phyloP scores from a whole-genome alignment of 129 eudicot species.

The Tanacetum coccineum region DNA sequence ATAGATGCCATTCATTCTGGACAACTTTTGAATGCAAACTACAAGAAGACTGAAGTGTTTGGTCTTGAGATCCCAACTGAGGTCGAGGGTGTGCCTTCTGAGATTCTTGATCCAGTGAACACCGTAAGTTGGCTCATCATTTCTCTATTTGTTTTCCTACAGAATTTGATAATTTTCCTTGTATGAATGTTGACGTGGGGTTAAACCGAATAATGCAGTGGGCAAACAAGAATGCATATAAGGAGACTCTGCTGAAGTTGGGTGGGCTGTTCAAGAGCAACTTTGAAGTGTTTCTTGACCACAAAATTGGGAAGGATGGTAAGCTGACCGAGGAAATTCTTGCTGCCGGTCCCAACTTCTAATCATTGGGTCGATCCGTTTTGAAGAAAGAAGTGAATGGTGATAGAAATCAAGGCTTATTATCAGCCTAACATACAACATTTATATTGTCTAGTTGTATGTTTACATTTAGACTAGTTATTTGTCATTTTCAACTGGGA shows the following conservation, averaged over 20 bases:
- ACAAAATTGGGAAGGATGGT: conserved; percentile 82
- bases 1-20: conserved; percentile 90
- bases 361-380: conserved; percentile 13
- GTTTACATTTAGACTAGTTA: too few relatives aligned
- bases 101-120: conserved; percentile 80
- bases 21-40: conserved; percentile 59
- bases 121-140: conserved; percentile 46
- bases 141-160: neutral
- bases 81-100: conserved; percentile 91
- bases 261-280: conserved; percentile 86
- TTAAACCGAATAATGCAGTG: conserved; percentile 50
- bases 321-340: conserved; percentile 73
- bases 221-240: conserved; percentile 68
- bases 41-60: conserved; percentile 66
- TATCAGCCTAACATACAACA: conserved; percentile 4
- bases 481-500: too few relatives aligned
- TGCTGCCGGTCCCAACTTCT: conserved; percentile 87
- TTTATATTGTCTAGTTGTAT: conserved; percentile 18
- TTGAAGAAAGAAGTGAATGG: conserved; percentile 25
- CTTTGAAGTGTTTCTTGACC: conserved; percentile 64
- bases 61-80: conserved; percentile 90
- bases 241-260: conserved; percentile 73
- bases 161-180: neutral
- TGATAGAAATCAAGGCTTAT: conserved; percentile 21
- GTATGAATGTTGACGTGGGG: conserved; percentile 4